Base-by-base conservation (phyloP, 164 flowering plant species). In the Echeveria elegans region DNA sequence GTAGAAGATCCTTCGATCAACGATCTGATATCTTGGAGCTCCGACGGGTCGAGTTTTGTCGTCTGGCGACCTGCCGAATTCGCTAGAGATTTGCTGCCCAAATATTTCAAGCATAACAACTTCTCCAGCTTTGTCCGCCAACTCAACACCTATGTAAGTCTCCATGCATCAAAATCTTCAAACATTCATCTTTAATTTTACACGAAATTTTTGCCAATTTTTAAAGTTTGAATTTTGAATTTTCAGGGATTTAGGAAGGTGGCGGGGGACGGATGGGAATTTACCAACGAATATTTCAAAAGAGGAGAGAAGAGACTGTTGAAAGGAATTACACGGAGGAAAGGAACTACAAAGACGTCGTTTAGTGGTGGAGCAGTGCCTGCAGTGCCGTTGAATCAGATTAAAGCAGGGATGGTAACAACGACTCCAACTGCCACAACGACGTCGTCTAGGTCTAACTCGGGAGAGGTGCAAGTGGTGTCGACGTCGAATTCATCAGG, bases 261-360 rank as follows among this genome's bases (percentile, higher is more conserved):
- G 14, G 92, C 83, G 29, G 88, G 95, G 47, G 97, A 90, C 67
- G 81, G 91, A 47, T 90, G 97, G 97, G 95, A 88, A 64, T 88
- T 90, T 74, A 90, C 86, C 12, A 84, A 90, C 64, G 95, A 90
- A 7, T 84, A 74, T 70, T 90, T 90, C 76, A 76, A 72, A n/a
- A 67, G 81, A 70, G 95, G 92, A 14, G 82, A 86, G 66, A 87
- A 82, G 70, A 70, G 59, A 7, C 88, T 88, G 29, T 85, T 90
- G 21, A 77, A 82, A 10, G 86, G 83, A 53, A 90, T 90, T 11
- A 87, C 82, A 47, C 85, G 97, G 53, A 80, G 89, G 71, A 90
- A 88, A 63, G 78, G 75, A 43, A 43, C 47, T n/a, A n/a, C n/a
- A n/a, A n/a, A n/a, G n/a, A 70, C 85, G 4, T 70, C 78, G 47